phyloP scores from a whole-genome alignment of 306 rosid genomes.

The Elaeagnus macrophylla region DNA sequence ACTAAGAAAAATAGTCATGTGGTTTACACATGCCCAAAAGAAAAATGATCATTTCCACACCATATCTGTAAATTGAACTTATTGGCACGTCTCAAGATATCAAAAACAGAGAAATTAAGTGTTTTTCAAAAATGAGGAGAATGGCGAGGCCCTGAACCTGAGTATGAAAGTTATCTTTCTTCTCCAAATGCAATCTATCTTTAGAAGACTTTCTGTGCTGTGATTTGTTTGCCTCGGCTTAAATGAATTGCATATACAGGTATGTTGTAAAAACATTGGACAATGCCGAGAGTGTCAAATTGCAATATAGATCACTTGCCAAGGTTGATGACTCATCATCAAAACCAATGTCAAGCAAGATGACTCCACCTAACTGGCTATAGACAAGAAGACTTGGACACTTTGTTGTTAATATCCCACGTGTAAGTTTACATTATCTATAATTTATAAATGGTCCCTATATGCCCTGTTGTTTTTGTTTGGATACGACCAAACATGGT shows the following conservation, averaged over 20 bases:
- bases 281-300: slow-evolving; percentile 96
- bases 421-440: neutral
- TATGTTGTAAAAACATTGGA: slow-evolving; percentile 97
- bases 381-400: slow-evolving; percentile 22
- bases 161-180: too few species aligned
- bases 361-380: slow-evolving; percentile 57
- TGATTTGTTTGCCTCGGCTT: too few species aligned
- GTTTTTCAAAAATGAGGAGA: too few species aligned
- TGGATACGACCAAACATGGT: slow-evolving; percentile 12
- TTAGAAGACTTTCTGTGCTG: too few species aligned
- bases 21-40: too few species aligned
- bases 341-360: slow-evolving; percentile 58
- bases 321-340: slow-evolving; percentile 56
- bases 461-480: slow-evolving; percentile 22
- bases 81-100: too few species aligned
- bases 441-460: slow-evolving; percentile 3
- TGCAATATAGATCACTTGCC: slow-evolving; percentile 95
- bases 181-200: too few species aligned
- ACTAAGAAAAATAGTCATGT: too few species aligned
- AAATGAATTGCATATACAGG: slow-evolving; percentile 33
- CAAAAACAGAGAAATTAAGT: too few species aligned
- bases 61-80: too few species aligned
- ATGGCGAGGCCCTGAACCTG: too few species aligned
- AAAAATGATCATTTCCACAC: too few species aligned
- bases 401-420: slow-evolving; percentile 11